These are phyloP conservation scores for Xylariaceae sp. DNA, from an alignment of 2,329 filamentous ascomycete genomes.

Conservation along the genomic window DNA sequence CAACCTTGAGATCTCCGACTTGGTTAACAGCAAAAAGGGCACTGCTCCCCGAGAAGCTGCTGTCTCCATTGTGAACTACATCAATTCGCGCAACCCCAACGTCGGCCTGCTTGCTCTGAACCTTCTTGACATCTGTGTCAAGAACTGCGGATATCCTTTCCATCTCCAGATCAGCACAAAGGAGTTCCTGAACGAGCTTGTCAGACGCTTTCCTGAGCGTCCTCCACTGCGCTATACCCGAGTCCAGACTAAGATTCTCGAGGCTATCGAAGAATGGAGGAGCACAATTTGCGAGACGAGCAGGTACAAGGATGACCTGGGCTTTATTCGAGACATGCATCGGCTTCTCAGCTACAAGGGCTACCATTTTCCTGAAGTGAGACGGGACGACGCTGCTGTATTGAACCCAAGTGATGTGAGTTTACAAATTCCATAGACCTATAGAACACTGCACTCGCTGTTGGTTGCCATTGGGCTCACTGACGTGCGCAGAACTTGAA, in stretches of 20 bases:
- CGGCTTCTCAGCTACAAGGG: constrained; percentile 93
- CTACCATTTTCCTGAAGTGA: constrained; percentile 89
- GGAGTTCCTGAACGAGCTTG: constrained; percentile 97
- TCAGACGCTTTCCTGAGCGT: constrained; percentile 90
- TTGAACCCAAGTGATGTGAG: constrained; percentile 93
- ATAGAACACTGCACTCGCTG: no score
- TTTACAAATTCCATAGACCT: constrained; percentile 17
- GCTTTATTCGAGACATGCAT: constrained; percentile 97
- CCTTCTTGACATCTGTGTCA: constrained; percentile 97
- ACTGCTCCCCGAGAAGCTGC: constrained; percentile 92
- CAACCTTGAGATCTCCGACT: constrained; percentile 91
- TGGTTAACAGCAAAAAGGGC: constrained; percentile 97
- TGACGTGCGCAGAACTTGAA: constrained; percentile 67
- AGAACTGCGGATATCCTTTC: constrained; percentile 99
- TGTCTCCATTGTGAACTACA: constrained; percentile 84
- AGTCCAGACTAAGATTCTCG: constrained; percentile 88
- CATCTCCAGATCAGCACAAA: constrained; percentile 98
- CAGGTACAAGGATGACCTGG: constrained; percentile 93
- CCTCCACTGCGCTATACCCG: constrained; percentile 81
- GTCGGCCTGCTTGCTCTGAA: constrained; percentile 85
- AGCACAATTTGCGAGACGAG: constrained; percentile 98
- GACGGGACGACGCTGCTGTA: constrained; percentile 90
- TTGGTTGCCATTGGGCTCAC: no score
- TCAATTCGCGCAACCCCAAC: constrained; percentile 97
- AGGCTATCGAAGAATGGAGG: constrained; percentile 97